These are phyloP conservation scores for Carpinus viminea DNA, from an alignment of 306 rosid species.

Conservation along the genomic window DNA sequence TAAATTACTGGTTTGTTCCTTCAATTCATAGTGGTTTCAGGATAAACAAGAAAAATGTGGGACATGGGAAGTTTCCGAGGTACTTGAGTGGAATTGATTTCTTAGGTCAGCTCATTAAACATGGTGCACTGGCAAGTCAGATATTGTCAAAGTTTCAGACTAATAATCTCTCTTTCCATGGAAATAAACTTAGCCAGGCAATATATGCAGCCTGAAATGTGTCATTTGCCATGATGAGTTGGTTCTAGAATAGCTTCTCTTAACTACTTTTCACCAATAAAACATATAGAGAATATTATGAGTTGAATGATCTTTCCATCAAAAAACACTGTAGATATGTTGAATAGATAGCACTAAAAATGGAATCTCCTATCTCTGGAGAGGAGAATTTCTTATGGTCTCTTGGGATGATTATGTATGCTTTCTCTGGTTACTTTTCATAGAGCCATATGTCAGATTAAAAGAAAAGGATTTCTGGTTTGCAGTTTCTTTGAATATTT, in stretches of 20 bases:
- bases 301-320: background rate
- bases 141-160: background rate
- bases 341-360: background rate
- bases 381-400: constrained; percentile 1
- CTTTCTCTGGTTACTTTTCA: background rate
- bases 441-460: background rate
- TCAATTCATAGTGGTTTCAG: background rate
- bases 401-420: background rate
- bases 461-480: background rate
- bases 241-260: background rate
- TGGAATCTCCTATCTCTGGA: background rate
- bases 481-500: background rate
- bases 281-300: background rate
- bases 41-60: background rate
- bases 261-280: background rate
- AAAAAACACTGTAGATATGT: background rate
- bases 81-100: constrained; percentile 1
- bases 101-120: background rate
- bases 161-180: background rate
- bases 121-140: background rate
- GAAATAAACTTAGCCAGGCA: background rate
- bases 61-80: background rate
- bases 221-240: background rate
- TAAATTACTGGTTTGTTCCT: background rate
- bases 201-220: background rate